phyloP scores from a whole-genome alignment of 805 yeast species.

The Metschnikowia shivogae region DNA sequence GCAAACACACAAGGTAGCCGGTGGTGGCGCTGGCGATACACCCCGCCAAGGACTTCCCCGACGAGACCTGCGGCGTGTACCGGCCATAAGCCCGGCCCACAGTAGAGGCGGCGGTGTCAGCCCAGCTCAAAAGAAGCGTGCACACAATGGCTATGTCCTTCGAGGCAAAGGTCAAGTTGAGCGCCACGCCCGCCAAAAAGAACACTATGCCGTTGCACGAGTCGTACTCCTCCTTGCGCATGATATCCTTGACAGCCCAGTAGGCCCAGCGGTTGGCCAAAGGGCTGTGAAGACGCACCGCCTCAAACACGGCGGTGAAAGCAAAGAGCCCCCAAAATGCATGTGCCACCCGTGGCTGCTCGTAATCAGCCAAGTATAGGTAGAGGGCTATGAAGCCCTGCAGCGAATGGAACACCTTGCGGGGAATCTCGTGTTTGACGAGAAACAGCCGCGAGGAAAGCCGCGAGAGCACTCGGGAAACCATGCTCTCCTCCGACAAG shows the following conservation, averaged over 20 bases:
- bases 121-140: conserved; percentile 85
- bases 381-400: conserved; percentile 80
- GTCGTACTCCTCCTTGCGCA: conserved; percentile 78
- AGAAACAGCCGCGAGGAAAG: conserved; percentile 33
- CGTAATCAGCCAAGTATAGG: conserved; percentile 60
- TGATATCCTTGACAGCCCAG: conserved; percentile 66
- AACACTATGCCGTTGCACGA: conserved; percentile 80
- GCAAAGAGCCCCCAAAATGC: conserved; percentile 56
- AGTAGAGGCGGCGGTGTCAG: conserved; percentile 95
- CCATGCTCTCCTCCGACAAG: not conserved
- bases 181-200: conserved; percentile 74
- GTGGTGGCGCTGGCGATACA: conserved; percentile 77
- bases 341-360: conserved; percentile 52
- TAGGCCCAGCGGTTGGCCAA: conserved; percentile 67
- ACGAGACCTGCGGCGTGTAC: conserved; percentile 71
- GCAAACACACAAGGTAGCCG: conserved; percentile 63
- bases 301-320: conserved; percentile 58
- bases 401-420: conserved; percentile 84
- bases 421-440: conserved; percentile 80
- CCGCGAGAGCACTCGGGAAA: conserved; percentile 1
- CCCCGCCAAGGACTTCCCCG: conserved; percentile 85
- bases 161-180: conserved; percentile 66
- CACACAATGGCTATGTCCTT: conserved; percentile 80
- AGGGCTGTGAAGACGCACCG: conserved; percentile 57
- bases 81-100: conserved; percentile 84